A percentile compares a stretch with the other conserved stretches of the same genome.
phyloP scores from a whole-genome alignment of 768 basidiomycete genomes.

The Hygrophorus russula region DNA sequence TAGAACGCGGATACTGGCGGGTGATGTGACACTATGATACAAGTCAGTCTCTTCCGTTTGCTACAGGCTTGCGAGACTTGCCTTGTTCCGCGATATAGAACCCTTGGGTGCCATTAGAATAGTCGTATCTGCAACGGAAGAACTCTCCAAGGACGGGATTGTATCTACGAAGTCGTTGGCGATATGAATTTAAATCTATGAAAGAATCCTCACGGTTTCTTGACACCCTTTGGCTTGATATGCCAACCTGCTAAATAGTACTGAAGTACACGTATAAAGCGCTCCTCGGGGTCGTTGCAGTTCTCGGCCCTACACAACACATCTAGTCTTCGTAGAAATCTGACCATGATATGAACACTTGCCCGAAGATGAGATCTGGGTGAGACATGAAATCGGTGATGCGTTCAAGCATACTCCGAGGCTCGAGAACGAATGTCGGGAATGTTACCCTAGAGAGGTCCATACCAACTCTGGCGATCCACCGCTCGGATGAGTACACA shows the following conservation, averaged over 20 bases:
- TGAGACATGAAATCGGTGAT: slow-evolving; percentile 99
- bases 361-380: slow-evolving; percentile 95
- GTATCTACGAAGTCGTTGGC: slow-evolving; percentile 42
- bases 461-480: slow-evolving; percentile 71
- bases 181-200: slow-evolving; percentile 3
- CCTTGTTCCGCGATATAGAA: slow-evolving; percentile 98
- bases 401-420: slow-evolving; percentile 93
- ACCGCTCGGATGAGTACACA: background rate
- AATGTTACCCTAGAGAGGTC: slow-evolving; percentile 92
- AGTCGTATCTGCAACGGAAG: slow-evolving; percentile 93
- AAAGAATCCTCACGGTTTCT: slow-evolving; percentile 75
- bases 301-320: slow-evolving; percentile 52
- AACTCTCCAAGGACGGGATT: slow-evolving; percentile 97
- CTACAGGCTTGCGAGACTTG: slow-evolving; percentile 14
- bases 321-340: slow-evolving; percentile 2
- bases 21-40: slow-evolving; percentile 74
- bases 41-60: background rate
- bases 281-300: slow-evolving; percentile 75
- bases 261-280: slow-evolving; percentile 83
- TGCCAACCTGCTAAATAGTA: slow-evolving; percentile 99
- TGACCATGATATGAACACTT: slow-evolving; percentile 21
- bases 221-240: slow-evolving; percentile 97
- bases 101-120: slow-evolving; percentile 79
- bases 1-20: slow-evolving; percentile 93
- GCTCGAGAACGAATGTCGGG: slow-evolving; percentile 93